Base-by-base conservation (phyloP, 495 filamentous ascomycete species). In the Cercophora sp. region DNA sequence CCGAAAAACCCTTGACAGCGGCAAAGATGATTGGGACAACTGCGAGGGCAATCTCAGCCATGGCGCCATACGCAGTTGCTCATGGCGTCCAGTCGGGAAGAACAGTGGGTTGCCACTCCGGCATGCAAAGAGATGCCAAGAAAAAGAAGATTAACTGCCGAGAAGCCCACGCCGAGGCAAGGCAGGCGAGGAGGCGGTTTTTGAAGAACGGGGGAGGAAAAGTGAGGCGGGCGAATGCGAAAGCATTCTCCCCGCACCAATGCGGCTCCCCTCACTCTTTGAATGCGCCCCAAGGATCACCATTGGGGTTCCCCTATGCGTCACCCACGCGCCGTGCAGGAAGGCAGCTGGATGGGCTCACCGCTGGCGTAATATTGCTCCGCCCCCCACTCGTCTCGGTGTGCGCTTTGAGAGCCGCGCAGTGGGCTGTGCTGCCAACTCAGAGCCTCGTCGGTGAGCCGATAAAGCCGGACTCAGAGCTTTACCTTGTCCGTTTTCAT, bases 11-110 rank as follows among this genome's bases (percentile, higher is more conserved):
- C 1, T 27, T 25, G 19, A 51, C 22, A 15, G 48, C 25, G n/a
- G 34, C 25, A n/a, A 51, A 41, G 35, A 51, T 40, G 2, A 51
- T 51, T 22, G 48, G 48, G 23, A 51, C 48, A 19, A 51, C 25
- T 4, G 34, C 48, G 2, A 51, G 9, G n/a, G 48, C 48, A 16
- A 51, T 20, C 48, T 51, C 48, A 11, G 48, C 48, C 48, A 51
- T 51, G 48, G 48, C 18, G 40, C n/a, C n/a, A n/a, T n/a, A n/a
- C n/a, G n/a, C n/a, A n/a, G 40, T 39, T 25, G 22, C 26, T 24
- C 32, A 26, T 24, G 26, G 15, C 13, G 26, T 8, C 27, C 23
- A 31, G 35, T 19, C 31, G 20, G 11, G 20, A n/a, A 16, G 22
- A n/a, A 5, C 16, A 19, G 37, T 11, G 6, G 31, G 46, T 8